Base-by-base conservation (phyloP, 2,329 filamentous ascomycete species). In the Fusarium fracticaudum region DNA sequence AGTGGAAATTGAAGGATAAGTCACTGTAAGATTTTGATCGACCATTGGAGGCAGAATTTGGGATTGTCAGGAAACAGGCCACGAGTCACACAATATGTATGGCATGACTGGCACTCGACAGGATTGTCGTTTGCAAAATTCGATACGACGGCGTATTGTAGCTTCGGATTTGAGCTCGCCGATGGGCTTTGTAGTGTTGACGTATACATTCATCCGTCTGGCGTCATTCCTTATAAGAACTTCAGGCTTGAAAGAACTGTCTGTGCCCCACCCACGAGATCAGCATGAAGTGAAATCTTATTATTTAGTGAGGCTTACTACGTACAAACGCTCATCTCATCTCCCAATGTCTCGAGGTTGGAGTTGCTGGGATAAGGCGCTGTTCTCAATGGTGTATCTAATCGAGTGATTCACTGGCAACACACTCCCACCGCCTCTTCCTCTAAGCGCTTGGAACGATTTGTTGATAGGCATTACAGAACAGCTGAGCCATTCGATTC, bases 391-490 rank as follows among this genome's bases (percentile, higher is more conserved):
- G 43, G 33, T 64, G 50, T 35, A n/a, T 65, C 33, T 64, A 18
- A 17, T 53, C 40, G 45, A 40, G 33, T 45, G 26, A 43, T 70
- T 45, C 51, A 40, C 41, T 63, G 35, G 51, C 37, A 48, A 58
- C 37, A 58, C 60, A 57, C 60, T 75, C 73, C 74, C 69, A 75
- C 74, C 72, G 72, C 67, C 64, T 62, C 64, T 71, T 75, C 51
- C 60, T 69, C 43, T 76, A 77, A 69, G 70, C 76, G 72, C 76
- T 61, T 77, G 69, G 71, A 58, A 62, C 61, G 67, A 65, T 53
- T 54, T 63, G 48, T 62, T 61, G 64, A 60, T 59, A 29, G 35
- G 35, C 29, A 55, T 40, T 64, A 35, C 51, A 53, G 31, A 26
- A 26, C 31, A 37, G 50, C 50, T 53, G n/a, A 37, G 50, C 51